phyloP scores from a whole-genome alignment of 2,329 filamentous ascomycete species.

The Exophiala lecanii-corni region DNA sequence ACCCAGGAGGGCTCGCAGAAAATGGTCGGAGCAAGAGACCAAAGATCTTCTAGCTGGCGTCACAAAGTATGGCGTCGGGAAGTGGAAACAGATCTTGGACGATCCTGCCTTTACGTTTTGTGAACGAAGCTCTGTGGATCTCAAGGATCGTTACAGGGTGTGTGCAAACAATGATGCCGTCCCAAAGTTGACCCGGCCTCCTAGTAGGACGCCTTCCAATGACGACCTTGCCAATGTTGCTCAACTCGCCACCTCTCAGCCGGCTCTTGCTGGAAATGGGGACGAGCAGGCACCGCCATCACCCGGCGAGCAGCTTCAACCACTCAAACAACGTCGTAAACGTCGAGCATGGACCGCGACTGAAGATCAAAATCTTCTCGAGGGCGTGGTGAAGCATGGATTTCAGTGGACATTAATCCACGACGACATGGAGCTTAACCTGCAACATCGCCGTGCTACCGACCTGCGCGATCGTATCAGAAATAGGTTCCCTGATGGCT shows the following conservation, averaged over 20 bases:
- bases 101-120: constrained; percentile 52
- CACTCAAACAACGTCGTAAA: constrained; percentile 47
- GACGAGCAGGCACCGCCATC: constrained; percentile 2
- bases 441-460: constrained; percentile 50
- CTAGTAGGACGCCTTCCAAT: constrained; percentile 5
- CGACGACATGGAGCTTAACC: constrained; percentile 49
- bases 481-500: constrained; percentile 55
- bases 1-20: constrained; percentile 46
- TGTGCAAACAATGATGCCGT: constrained; percentile 48
- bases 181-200: constrained; percentile 16
- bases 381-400: constrained; percentile 56
- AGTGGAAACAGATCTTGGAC: constrained; percentile 59
- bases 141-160: constrained; percentile 58
- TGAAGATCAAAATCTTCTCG: constrained; percentile 56
- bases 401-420: constrained; percentile 58
- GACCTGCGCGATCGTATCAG: constrained; percentile 60
- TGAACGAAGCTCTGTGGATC: constrained; percentile 55
- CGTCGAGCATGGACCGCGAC: constrained; percentile 52
- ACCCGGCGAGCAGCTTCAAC: constrained; percentile 26
- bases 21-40: constrained; percentile 61
- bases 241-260: constrained; percentile 25
- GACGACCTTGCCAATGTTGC: constrained; percentile 5
- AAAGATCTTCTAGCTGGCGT: constrained; percentile 55
- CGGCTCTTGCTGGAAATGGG: constrained; percentile 12
- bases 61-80: constrained; percentile 57